phyloP scores from a whole-genome alignment of 768 basidiomycete genomes.

The Mycena chlorophos region DNA sequence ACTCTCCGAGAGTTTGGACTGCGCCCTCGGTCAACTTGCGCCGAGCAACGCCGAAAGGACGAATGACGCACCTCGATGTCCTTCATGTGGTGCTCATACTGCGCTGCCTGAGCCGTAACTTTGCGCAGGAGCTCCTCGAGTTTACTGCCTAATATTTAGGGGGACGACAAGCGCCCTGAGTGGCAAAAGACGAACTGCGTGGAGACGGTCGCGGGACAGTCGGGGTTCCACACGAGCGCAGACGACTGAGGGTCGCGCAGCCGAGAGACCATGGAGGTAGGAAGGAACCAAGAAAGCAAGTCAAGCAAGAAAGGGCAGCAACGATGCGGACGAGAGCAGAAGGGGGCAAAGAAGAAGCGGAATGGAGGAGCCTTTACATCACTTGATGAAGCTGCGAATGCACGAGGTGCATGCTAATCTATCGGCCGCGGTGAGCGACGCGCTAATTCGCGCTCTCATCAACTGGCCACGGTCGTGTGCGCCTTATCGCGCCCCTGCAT shows the following conservation, averaged over 20 bases:
- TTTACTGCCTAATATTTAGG: constrained; percentile 32
- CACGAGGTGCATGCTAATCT: no score
- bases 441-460: no score
- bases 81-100: constrained; percentile 60
- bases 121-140: constrained; percentile 49
- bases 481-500: no score
- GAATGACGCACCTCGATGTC: constrained; percentile 51
- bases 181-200: neutral
- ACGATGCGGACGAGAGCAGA: no score
- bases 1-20: constrained; percentile 69
- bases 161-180: neutral
- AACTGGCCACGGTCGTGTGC: no score
- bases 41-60: neutral
- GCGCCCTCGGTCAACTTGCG: neutral
- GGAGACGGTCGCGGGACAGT: neutral
- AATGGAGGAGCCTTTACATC: no score
- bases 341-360: no score
- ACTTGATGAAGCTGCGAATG: no score
- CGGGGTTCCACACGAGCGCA: neutral
- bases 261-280: neutral
- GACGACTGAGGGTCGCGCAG: neutral
- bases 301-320: neutral
- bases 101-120: constrained; percentile 46
- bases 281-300: no score
- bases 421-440: no score